A percentile compares a stretch with the other conserved stretches of the same genome.
Evolutionary conservation across 1,284 basidiomycete genomes (phyloP).

Genomic region (Austroboletus sp.): DNA sequence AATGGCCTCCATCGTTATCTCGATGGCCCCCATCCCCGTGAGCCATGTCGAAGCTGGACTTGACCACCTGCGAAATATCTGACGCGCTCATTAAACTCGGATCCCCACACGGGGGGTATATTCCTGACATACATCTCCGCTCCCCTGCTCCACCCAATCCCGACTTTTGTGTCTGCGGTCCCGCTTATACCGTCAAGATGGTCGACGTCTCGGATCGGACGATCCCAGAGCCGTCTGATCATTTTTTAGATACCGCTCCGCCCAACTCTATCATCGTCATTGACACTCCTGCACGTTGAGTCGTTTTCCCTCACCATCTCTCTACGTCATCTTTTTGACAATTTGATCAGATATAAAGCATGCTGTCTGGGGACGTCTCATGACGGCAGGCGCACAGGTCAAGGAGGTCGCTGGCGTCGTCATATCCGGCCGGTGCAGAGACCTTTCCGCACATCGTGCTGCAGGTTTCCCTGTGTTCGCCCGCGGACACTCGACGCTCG

Average conservation of each 20-base stretch:
- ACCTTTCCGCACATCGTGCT: slow-evolving; percentile 69
- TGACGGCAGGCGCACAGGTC: slow-evolving; percentile 79
- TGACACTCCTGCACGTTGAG: slow-evolving; percentile 65
- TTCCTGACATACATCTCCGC: slow-evolving; percentile 70
- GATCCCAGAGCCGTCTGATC: slow-evolving; percentile 62
- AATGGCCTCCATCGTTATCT: no score
- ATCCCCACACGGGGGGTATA: slow-evolving; percentile 66
- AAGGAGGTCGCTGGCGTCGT: slow-evolving; percentile 70
- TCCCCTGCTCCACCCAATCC: slow-evolving; percentile 36
- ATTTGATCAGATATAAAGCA: slow-evolving; percentile 59
- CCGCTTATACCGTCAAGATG: slow-evolving; percentile 90
- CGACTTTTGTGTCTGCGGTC: slow-evolving; percentile 52
- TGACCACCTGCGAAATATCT: slow-evolving; percentile 77
- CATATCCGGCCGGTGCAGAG: slow-evolving; percentile 79
- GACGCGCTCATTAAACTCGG: slow-evolving; percentile 87
- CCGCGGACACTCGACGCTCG: slow-evolving; percentile 76
- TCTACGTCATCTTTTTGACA: slow-evolving; percentile 5
- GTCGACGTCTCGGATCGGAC: slow-evolving; percentile 55
- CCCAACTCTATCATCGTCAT: slow-evolving; percentile 71
- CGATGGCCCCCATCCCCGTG: no score
- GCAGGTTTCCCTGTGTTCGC: slow-evolving; percentile 73
- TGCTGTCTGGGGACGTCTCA: slow-evolving; percentile 87
- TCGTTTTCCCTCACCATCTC: slow-evolving; percentile 11
- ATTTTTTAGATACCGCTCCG: slow-evolving; percentile 82
- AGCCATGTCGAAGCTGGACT: slow-evolving; percentile 12